Evolutionary conservation across 345 rosid genomes (phyloP).

Genomic region (Arabis alpina): DNA sequence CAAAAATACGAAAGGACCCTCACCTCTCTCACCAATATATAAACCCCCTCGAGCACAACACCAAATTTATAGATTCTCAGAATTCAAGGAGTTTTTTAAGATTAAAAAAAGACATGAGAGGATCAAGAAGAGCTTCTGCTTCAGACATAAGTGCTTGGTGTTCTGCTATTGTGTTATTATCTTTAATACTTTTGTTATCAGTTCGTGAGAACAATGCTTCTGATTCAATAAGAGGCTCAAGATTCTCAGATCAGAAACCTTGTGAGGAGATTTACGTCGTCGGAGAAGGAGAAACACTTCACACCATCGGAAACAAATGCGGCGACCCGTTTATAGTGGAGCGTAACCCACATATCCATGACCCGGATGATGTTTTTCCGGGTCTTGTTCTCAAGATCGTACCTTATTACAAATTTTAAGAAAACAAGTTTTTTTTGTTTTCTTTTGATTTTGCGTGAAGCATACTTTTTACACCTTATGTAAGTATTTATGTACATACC

Average conservation of each 20-base stretch:
- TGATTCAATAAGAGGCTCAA: slow-evolving; percentile 52
- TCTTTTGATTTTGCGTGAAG: slow-evolving; percentile 9
- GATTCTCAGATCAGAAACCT: slow-evolving; percentile 47
- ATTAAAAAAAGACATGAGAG: slow-evolving; percentile 33
- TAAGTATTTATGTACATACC: slow-evolving; percentile 27
- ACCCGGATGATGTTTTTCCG: slow-evolving; percentile 84
- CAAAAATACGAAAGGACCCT: slow-evolving; percentile 32
- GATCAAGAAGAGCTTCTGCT: slow-evolving; percentile 26
- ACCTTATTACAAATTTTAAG: slow-evolving; percentile 46
- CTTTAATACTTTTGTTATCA: slow-evolving; percentile 58
- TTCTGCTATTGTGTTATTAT: slow-evolving; percentile 57
- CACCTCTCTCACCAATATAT: slow-evolving; percentile 15
- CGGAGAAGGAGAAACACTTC: slow-evolving; percentile 78
- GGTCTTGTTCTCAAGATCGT: slow-evolving; percentile 82
- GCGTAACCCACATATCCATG: slow-evolving; percentile 81
- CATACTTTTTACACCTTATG: background rate
- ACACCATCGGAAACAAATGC: slow-evolving; percentile 77
- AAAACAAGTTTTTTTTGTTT: background rate
- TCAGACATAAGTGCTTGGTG: slow-evolving; percentile 68
- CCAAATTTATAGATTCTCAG: background rate
- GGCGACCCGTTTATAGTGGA: slow-evolving; percentile 79
- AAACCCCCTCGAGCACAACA: slow-evolving; percentile 14
- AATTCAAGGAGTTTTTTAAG: background rate
- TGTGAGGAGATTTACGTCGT: slow-evolving; percentile 86
- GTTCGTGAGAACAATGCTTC: slow-evolving; percentile 48